A percentile compares a stretch with the other conserved stretches of the same genome.
Evolutionary conservation across 2,329 filamentous ascomycete species (phyloP).

Genomic region (Aaosphaeria arxii): DNA sequence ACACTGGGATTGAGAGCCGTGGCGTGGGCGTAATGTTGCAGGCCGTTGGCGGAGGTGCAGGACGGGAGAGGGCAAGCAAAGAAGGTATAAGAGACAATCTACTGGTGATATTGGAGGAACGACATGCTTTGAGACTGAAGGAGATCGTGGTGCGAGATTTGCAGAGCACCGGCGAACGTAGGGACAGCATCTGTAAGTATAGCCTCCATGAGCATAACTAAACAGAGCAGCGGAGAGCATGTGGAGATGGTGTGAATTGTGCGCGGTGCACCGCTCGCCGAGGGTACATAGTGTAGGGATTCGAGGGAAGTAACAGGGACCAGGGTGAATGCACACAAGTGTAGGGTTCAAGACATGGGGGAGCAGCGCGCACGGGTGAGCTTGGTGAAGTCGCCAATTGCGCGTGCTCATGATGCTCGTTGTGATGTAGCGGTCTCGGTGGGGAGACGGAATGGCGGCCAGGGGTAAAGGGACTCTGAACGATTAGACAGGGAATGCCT

Average conservation of each 20-base stretch:
- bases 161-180: slow-evolving; percentile 23
- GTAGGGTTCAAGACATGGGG: slow-evolving; percentile 2
- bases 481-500: neutral
- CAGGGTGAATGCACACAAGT: slow-evolving; percentile 21
- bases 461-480: neutral
- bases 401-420: slow-evolving; percentile 5
- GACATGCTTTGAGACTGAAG: slow-evolving; percentile 21
- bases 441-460: neutral
- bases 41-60: neutral
- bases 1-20: slow-evolving; percentile 2
- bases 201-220: slow-evolving; percentile 13
- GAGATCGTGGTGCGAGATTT: slow-evolving; percentile 18
- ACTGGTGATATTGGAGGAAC: slow-evolving; percentile 18
- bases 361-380: neutral
- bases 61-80: neutral
- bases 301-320: slow-evolving; percentile 16
- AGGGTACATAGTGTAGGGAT: slow-evolving; percentile 2
- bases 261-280: slow-evolving; percentile 21
- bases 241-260: slow-evolving; percentile 35
- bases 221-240: slow-evolving; percentile 29
- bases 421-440: slow-evolving; percentile 18
- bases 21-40: slow-evolving; percentile 8
- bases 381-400: slow-evolving; percentile 3
- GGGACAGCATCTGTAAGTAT: slow-evolving; percentile 33
- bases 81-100: slow-evolving; percentile 14